Evolutionary conservation across 805 yeast species (phyloP).

Genomic region (Candida taoyuanica): DNA sequence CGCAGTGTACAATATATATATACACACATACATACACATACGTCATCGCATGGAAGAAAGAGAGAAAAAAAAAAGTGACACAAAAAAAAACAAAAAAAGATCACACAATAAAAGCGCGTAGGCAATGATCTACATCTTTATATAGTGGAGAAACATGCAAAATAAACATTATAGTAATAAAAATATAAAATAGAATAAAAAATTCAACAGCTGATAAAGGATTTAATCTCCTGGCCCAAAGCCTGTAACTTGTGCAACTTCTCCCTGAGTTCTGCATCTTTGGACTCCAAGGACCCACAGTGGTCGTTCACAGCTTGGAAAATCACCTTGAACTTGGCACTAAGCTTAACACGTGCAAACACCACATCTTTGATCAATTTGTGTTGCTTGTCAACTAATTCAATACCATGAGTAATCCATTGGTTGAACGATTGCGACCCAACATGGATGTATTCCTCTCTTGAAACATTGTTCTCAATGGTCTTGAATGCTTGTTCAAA

Average conservation of each 20-base stretch:
- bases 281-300: conserved; percentile 30
- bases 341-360: conserved; percentile 35
- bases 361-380: conserved; percentile 32
- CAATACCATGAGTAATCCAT: conserved; percentile 37
- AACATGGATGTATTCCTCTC: conserved; percentile 26
- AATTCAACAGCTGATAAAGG: conserved; percentile 28
- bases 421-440: conserved; percentile 25
- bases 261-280: conserved; percentile 30
- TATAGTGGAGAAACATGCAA: neutral
- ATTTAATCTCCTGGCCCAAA: conserved; percentile 38
- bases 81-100: no score
- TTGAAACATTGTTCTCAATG: conserved; percentile 20
- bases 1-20: no score
- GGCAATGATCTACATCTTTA: no score
- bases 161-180: no score
- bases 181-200: neutral
- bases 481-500: conserved; percentile 18
- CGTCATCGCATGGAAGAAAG: no score
- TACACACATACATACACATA: no score
- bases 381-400: conserved; percentile 31
- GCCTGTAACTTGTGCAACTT: conserved; percentile 35
- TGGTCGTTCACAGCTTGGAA: conserved; percentile 35
- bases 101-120: no score
- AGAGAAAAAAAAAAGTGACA: no score
- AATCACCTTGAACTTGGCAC: conserved; percentile 35